Conservation (phyloP, 23 red algal genomes). For the Pyropia haitanensis region DNA sequence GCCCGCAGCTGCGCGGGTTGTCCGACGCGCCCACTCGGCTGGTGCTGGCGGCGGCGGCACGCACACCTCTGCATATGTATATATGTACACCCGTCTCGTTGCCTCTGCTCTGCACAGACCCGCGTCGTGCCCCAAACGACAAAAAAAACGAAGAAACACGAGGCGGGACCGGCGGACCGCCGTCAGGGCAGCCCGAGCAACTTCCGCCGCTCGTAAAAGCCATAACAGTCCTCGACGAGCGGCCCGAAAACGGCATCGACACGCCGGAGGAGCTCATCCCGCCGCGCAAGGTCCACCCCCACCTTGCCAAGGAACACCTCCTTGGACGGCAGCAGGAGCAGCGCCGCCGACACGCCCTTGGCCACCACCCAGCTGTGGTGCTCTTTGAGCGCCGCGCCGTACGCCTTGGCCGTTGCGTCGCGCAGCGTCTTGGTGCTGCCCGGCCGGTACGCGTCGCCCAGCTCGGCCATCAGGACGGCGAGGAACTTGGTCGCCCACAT, state of each 20-base stretch:
- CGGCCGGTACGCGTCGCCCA: conserved; percentile 20
- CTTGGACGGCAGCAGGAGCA: conserved; percentile 64
- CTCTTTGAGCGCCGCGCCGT: conserved; percentile 62
- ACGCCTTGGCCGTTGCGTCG: conserved; percentile 49
- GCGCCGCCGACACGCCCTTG: conserved; percentile 68
- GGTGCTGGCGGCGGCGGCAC: too few relatives aligned
- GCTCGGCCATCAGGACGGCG: conserved; percentile 35
- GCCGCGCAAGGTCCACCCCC: conserved; percentile 28
- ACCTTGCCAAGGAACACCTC: conserved; percentile 63
- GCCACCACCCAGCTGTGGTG: conserved; percentile 74
- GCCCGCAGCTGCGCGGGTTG: too few relatives aligned
- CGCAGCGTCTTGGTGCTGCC: conserved; percentile 26
- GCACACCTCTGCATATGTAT: too few relatives aligned
- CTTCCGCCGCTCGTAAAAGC: conserved; percentile 53
- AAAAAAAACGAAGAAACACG: too few relatives aligned
- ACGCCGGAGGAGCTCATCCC: conserved; percentile 49
- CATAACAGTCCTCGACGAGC: conserved; percentile 61
- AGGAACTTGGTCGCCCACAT: conserved; percentile 81
- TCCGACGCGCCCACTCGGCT: too few relatives aligned
- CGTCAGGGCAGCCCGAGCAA: conserved; percentile 54
- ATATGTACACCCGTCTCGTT: too few relatives aligned
- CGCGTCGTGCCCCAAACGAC: too few relatives aligned
- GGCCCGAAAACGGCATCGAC: conserved; percentile 35
- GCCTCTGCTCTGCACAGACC: too few relatives aligned
- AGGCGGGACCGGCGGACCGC: background rate